A percentile compares a stretch with the other conserved stretches of the same genome.
These are phyloP conservation scores for Abortiporus biennis DNA, from an alignment of 1,284 basidiomycete species.

Conservation along the genomic window DNA sequence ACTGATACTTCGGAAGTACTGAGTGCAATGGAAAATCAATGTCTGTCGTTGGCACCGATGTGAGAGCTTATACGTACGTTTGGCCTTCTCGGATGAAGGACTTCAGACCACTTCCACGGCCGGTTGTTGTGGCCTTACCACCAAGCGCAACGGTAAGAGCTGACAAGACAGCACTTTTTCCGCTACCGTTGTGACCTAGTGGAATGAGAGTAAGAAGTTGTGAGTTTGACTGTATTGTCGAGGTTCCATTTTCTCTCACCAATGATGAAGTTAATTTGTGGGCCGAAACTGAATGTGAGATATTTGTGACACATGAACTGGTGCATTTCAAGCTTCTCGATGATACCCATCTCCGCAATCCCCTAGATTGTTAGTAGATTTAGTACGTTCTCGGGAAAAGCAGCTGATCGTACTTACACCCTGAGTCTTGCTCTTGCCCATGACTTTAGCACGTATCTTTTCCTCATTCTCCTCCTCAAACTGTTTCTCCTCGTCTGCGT, in stretches of 20 bases:
- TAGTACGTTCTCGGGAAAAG: background rate
- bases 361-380: slow-evolving; percentile 35
- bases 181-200: slow-evolving; percentile 81
- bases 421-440: slow-evolving; percentile 43
- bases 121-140: slow-evolving; percentile 86
- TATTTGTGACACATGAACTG: slow-evolving; percentile 97
- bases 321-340: slow-evolving; percentile 80
- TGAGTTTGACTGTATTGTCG: too few relatives aligned
- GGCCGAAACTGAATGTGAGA: slow-evolving; percentile 77
- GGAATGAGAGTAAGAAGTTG: too few relatives aligned
- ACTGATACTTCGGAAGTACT: slow-evolving; percentile 79
- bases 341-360: slow-evolving; percentile 80
- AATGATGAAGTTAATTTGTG: slow-evolving; percentile 96
- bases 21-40: slow-evolving; percentile 6
- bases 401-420: slow-evolving; percentile 40
- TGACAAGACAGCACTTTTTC: slow-evolving; percentile 94
- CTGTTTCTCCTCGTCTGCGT: slow-evolving; percentile 46
- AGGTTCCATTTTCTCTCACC: too few relatives aligned
- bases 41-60: too few relatives aligned
- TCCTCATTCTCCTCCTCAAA: slow-evolving; percentile 59
- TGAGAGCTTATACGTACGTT: too few relatives aligned
- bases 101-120: slow-evolving; percentile 83
- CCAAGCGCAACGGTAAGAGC: slow-evolving; percentile 93
- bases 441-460: slow-evolving; percentile 46
- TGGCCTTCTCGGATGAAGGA: slow-evolving; percentile 87